Evolutionary conservation across 805 yeast species (phyloP), one percentile per base, ranked within the genome.

Genomic region (Candida pseudoglaebosa): DNA sequence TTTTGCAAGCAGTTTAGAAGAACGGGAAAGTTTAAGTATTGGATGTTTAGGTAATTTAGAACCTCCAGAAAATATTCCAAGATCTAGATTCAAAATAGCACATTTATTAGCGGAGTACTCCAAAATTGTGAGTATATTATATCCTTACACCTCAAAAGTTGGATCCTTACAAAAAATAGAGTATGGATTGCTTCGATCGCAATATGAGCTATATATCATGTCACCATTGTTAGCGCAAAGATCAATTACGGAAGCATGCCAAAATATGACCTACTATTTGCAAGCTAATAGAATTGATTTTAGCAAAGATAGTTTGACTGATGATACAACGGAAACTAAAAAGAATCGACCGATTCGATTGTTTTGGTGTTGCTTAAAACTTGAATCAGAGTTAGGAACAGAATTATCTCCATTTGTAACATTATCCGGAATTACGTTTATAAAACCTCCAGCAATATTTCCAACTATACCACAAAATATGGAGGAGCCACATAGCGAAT

Each of bases 281-380:
- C 55, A 58, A 31, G 46, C 43, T 20, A 52, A 45, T 7, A 33
- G 16, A 33, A 22, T 21, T 17, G 22, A 33, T 7, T 33, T 33
- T n/a, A 9, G 10, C 6, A 33, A 16, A 8, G 36, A 33, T 5
- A 8, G 14, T n/a, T 5, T 15, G 15, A 17, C 13, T 13, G 20
- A 33, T 22, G 16, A 22, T 16, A 37, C 34, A 4, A 28, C 36
- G 13, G 17, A 45, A 48, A 9, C 46, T 46, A 19, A 52, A 49
- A 19, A 38, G 48, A 6, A 51, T 55, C 16, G 67, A 59, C 31
- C 42, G 66, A 10, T 14, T 21, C 20, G 36, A 14, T 46, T 64
- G 8, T 65, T 59, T 39, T 65, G 70, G 70, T 51, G 56, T 6
- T 61, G 69, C 36, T 46, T 61, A 29, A 65, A 65, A 42, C 46